Percentiles rank a stretch among this genome's conserved stretches.
phyloP scores from a whole-genome alignment of 306 rosid genomes.

The Casuarina equisetifolia region DNA sequence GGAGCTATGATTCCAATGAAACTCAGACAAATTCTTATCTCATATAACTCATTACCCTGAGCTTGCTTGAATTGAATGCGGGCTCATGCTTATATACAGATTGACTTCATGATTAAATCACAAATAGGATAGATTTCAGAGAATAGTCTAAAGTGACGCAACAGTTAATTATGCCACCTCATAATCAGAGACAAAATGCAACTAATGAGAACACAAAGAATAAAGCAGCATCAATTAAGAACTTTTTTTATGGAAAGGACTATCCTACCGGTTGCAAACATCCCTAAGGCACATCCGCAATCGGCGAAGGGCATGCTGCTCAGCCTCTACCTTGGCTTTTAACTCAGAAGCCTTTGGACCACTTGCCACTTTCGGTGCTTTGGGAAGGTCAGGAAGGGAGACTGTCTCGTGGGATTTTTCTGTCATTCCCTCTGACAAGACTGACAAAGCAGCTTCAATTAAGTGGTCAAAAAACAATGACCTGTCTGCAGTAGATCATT shows the following conservation, averaged over 20 bases:
- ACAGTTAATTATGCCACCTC: not conserved
- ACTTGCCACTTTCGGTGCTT: conserved; percentile 79
- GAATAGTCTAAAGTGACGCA: not conserved
- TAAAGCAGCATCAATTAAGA: not conserved
- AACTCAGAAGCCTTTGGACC: conserved; percentile 93
- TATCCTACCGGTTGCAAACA: conserved; percentile 86
- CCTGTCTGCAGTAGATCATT: conserved; percentile 70
- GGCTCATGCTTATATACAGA: not conserved
- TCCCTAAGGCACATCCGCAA: conserved; percentile 99
- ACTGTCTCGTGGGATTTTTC: conserved; percentile 49
- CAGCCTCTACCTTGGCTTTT: conserved; percentile 88
- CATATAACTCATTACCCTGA: not conserved
- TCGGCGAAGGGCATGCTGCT: conserved; percentile 97
- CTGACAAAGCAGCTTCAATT: conserved; percentile 78
- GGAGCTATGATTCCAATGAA: not conserved
- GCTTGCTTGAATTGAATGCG: not conserved
- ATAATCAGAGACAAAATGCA: not conserved
- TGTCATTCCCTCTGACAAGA: conserved; percentile 55
- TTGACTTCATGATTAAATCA: not conserved
- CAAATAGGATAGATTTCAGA: not conserved
- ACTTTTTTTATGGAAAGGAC: not conserved
- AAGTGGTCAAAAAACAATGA: conserved; percentile 61
- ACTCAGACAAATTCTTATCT: not conserved
- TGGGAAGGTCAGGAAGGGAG: conserved; percentile 77
- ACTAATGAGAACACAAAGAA: not conserved